These are phyloP conservation scores for Chrysoporthe puriensis DNA, from an alignment of 2,329 filamentous ascomycete genomes.

Conservation along the genomic window DNA sequence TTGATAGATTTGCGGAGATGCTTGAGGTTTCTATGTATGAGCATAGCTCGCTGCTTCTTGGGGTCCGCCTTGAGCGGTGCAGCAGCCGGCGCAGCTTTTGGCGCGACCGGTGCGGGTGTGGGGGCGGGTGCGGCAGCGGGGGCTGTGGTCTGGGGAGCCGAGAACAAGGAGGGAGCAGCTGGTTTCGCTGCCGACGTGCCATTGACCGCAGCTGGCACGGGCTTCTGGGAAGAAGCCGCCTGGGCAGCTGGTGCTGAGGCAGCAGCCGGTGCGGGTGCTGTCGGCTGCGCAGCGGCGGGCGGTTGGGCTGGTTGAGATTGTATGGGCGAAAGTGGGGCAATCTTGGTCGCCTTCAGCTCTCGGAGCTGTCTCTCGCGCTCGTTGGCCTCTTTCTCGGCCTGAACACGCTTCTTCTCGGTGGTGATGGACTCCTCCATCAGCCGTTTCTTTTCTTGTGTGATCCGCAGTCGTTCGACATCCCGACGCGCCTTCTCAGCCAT, in stretches of 20 bases:
- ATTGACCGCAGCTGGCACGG: constrained; percentile 13
- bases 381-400: constrained; percentile 23
- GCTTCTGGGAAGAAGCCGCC: constrained; percentile 1
- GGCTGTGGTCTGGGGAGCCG: not conserved
- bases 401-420: constrained; percentile 33
- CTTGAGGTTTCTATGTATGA: constrained; percentile 72
- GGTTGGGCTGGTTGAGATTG: constrained; percentile 18
- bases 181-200: constrained; percentile 13
- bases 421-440: constrained; percentile 36
- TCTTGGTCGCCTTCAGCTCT: constrained; percentile 22
- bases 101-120: constrained; percentile 8
- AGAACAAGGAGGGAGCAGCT: constrained; percentile 6
- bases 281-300: constrained; percentile 15
- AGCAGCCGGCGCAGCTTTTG: constrained; percentile 19
- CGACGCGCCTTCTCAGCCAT: constrained; percentile 33
- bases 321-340: constrained; percentile 23
- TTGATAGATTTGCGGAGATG: constrained; percentile 52
- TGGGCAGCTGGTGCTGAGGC: constrained; percentile 8
- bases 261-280: constrained; percentile 10
- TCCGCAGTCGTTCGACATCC: constrained; percentile 32
- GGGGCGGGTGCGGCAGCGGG: not conserved
- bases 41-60: constrained; percentile 48
- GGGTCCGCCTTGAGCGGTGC: constrained; percentile 16
- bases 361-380: constrained; percentile 20
- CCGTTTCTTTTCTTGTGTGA: constrained; percentile 16